Conservation (phyloP, 768 basidiomycete species). For the Auricularia sp. region DNA sequence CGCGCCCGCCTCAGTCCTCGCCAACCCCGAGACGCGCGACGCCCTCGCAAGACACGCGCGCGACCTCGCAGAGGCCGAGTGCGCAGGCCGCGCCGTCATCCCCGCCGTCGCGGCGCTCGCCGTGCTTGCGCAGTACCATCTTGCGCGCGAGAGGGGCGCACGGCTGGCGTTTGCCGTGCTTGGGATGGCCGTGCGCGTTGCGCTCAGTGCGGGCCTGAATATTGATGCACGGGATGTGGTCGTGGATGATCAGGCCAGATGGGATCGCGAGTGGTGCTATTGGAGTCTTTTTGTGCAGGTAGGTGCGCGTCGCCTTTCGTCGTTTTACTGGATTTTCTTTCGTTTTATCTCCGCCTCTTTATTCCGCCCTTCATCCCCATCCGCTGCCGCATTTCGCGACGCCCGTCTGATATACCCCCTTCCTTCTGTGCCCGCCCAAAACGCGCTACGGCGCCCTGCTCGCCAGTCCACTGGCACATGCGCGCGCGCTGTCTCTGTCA, state of each 20-base stretch:
- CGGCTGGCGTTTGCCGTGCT: neutral
- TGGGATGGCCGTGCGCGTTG: neutral
- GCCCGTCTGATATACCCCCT: no score
- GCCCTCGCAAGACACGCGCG: neutral
- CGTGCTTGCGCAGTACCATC: neutral
- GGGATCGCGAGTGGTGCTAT: slow-evolving; percentile 1
- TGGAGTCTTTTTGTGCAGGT: neutral
- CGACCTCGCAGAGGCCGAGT: neutral
- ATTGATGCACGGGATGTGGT: neutral
- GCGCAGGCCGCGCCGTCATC: neutral
- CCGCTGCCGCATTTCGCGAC: no score
- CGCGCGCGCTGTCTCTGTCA: no score
- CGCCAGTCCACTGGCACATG: no score
- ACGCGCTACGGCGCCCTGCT: no score
- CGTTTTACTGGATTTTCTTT: no score
- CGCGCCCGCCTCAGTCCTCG: neutral
- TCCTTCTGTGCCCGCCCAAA: no score
- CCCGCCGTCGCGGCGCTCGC: neutral
- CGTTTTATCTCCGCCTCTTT: no score
- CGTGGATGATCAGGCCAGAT: neutral
- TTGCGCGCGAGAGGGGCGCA: neutral
- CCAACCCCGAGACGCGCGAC: neutral
- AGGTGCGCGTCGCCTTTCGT: no score
- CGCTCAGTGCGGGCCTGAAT: neutral
- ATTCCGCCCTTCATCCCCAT: no score